Conservation (phyloP, 2,329 filamentous ascomycete species). For the Diaporthe caulivora region DNA sequence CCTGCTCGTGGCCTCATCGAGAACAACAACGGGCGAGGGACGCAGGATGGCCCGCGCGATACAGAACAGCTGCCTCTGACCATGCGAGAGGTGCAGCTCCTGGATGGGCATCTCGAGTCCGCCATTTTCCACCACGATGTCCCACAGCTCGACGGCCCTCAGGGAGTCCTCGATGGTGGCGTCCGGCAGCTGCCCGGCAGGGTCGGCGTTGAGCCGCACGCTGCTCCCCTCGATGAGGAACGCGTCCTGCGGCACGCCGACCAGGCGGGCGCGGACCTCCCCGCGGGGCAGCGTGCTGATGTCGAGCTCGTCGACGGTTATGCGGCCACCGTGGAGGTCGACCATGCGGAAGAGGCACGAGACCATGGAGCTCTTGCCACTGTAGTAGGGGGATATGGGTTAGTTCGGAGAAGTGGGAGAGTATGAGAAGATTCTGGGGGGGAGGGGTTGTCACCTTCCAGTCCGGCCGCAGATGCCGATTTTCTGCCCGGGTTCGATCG, state of each 20-base stretch:
- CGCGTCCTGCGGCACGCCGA: conserved; percentile 63
- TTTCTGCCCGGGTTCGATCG: conserved; percentile 48
- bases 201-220: conserved; percentile 30
- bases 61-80: conserved; percentile 54
- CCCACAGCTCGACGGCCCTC: conserved; percentile 56
- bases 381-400: background rate
- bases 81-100: background rate
- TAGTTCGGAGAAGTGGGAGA: background rate
- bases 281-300: conserved; percentile 43
- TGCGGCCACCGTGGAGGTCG: conserved; percentile 55
- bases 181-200: background rate
- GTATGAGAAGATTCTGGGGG: background rate
- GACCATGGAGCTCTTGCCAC: conserved; percentile 5
- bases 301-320: conserved; percentile 60
- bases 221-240: conserved; percentile 59
- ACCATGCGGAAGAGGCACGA: conserved; percentile 58
- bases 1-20: conserved; percentile 14
- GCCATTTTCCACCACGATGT: conserved; percentile 39
- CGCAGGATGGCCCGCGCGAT: conserved; percentile 58
- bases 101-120: conserved; percentile 18
- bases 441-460: background rate
- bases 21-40: background rate
- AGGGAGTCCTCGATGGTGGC: conserved; percentile 45
- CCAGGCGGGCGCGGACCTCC: conserved; percentile 49
- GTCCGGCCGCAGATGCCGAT: conserved; percentile 45